Evolutionary conservation across 1,139 yeast species (phyloP).

Genomic region (Blastobotrys capitulatus): DNA sequence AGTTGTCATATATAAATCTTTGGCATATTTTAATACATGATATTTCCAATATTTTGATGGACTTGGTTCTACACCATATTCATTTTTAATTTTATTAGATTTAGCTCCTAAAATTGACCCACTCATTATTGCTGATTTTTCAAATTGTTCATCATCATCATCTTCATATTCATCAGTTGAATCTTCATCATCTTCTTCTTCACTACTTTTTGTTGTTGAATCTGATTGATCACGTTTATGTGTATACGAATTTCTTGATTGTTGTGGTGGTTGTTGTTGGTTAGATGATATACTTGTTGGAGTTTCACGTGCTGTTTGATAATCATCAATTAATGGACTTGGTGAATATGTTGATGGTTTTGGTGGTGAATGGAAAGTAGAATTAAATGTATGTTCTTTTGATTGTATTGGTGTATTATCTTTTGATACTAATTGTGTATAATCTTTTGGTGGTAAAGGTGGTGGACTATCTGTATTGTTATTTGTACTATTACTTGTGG

Average conservation of each 20-base stretch:
- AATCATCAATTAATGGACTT: background rate
- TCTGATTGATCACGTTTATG: background rate
- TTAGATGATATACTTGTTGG: background rate
- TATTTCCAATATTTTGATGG: conserved; percentile 23
- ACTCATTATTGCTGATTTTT: conserved; percentile 2
- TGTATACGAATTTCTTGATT: no score
- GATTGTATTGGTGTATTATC: background rate
- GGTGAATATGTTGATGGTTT: background rate
- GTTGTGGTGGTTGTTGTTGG: no score
- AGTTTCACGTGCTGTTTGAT: background rate
- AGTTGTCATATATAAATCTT: conserved; percentile 29
- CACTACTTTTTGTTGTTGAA: background rate
- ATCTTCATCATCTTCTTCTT: background rate
- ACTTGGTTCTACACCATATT: conserved; percentile 1
- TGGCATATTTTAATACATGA: conserved; percentile 27
- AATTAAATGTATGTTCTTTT: background rate
- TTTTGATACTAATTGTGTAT: no score
- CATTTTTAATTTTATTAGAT: background rate
- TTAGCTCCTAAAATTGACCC: background rate
- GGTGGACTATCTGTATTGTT: background rate
- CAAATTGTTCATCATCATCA: conserved; percentile 13
- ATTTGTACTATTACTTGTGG: background rate
- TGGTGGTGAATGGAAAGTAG: background rate
- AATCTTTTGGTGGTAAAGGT: conserved; percentile 3
- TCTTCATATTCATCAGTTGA: conserved; percentile 6